These are phyloP conservation scores for Boechera stricta DNA, from an alignment of 345 rosid genomes.

Conservation along the genomic window DNA sequence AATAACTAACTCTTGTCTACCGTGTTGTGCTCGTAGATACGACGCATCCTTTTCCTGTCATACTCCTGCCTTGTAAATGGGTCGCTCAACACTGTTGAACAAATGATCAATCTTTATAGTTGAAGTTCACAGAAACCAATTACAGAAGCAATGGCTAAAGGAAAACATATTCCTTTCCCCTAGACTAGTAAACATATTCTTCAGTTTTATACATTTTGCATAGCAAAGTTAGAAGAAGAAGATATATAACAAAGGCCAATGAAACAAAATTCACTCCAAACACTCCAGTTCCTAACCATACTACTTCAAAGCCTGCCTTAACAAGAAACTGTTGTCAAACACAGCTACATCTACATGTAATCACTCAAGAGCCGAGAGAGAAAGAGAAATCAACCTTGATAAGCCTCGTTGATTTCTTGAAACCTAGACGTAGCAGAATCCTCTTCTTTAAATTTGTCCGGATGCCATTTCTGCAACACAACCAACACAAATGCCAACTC, in stretches of 20 bases:
- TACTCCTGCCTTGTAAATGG: constrained; percentile 76
- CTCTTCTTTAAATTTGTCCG: constrained; percentile 78
- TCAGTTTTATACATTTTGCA: not conserved
- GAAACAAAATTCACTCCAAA: not conserved
- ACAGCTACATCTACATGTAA: not conserved
- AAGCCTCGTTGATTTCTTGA: constrained; percentile 98
- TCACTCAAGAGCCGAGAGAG: not conserved
- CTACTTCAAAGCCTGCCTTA: not conserved
- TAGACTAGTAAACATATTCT: not conserved
- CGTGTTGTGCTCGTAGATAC: constrained; percentile 61
- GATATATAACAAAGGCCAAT: not conserved
- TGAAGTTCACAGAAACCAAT: not conserved
- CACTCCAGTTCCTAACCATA: constrained; percentile 3
- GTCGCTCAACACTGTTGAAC: constrained; percentile 72
- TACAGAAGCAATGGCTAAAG: not conserved
- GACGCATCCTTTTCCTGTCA: constrained; percentile 67
- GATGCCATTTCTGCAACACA: constrained; percentile 87
- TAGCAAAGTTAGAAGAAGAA: not conserved
- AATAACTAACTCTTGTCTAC: constrained; percentile 46
- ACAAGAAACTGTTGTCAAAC: not conserved
- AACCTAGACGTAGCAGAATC: constrained; percentile 73
- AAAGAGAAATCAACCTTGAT: constrained; percentile 59
- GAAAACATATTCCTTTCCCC: not conserved
- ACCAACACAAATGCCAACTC: constrained; percentile 7
- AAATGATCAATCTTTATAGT: not conserved